A percentile compares a stretch with the other conserved stretches of the same genome.
These are phyloP conservation scores for Auriculariales sp. DNA, from an alignment of 768 basidiomycete species.

Conservation along the genomic window DNA sequence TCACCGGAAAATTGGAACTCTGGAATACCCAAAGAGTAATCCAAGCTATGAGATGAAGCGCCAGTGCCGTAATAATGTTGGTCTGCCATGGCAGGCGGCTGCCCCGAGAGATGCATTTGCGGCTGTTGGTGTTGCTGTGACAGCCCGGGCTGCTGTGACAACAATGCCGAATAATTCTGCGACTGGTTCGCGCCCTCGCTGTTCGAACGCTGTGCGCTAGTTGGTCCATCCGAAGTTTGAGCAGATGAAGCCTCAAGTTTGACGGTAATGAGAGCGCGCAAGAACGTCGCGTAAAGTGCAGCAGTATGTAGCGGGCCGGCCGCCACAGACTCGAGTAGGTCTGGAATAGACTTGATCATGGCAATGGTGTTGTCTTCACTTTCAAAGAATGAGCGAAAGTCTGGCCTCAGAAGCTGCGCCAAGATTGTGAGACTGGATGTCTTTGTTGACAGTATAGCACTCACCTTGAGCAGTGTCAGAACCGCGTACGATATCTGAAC, in stretches of 20 bases:
- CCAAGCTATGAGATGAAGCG: no score
- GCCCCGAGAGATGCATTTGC: neutral
- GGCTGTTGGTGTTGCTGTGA: neutral
- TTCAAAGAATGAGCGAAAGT: constrained; percentile 64
- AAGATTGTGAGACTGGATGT: neutral
- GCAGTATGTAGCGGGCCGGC: constrained; percentile 77
- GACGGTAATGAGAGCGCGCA: constrained; percentile 61
- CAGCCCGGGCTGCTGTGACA: neutral
- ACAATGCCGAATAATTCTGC: neutral
- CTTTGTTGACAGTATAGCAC: constrained; percentile 12
- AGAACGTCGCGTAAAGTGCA: constrained; percentile 73
- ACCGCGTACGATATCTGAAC: constrained; percentile 91
- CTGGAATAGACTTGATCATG: constrained; percentile 68
- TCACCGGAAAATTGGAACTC: constrained; percentile 66
- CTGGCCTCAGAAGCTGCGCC: constrained; percentile 61
- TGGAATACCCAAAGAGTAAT: no score
- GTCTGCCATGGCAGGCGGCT: neutral
- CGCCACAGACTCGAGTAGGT: constrained; percentile 62
- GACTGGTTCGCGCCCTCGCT: neutral
- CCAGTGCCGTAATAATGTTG: neutral
- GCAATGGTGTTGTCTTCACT: constrained; percentile 56
- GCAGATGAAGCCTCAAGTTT: constrained; percentile 15
- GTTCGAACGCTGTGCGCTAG: constrained; percentile 1
- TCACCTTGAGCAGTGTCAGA: constrained; percentile 79
- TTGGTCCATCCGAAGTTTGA: no score